These are phyloP conservation scores for Drechslerella stenobrocha DNA, from an alignment of 2,329 filamentous ascomycete genomes.

Conservation along the genomic window DNA sequence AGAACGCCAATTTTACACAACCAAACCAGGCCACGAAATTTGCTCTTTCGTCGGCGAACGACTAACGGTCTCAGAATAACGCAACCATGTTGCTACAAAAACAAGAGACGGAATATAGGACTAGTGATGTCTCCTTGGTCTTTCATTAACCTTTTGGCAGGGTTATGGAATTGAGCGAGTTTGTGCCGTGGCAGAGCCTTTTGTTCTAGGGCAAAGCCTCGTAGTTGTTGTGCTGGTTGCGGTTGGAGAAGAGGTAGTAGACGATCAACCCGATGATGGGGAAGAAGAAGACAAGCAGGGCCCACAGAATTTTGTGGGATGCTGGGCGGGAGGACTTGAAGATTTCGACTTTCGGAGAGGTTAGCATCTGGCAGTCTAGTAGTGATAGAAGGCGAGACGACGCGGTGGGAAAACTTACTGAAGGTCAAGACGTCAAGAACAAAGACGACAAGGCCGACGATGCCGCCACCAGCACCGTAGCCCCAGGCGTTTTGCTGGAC, in stretches of 20 bases:
- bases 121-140: no score
- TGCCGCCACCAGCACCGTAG: constrained; percentile 66
- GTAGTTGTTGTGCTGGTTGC: constrained; percentile 30
- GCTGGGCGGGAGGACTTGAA: constrained; percentile 66
- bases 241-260: constrained; percentile 68
- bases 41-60: no score
- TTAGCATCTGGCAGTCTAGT: neutral
- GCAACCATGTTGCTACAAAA: no score
- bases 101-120: no score
- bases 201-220: constrained; percentile 35
- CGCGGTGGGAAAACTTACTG: constrained; percentile 58
- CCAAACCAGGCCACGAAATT: no score
- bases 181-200: neutral
- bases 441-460: constrained; percentile 65
- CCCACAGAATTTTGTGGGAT: constrained; percentile 66
- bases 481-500: constrained; percentile 60
- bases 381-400: neutral
- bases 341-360: constrained; percentile 62
- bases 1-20: no score
- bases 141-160: no score
- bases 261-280: constrained; percentile 65
- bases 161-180: no score
- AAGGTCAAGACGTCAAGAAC: constrained; percentile 67
- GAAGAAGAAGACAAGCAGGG: constrained; percentile 67
- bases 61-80: no score